Evolutionary conservation across 495 filamentous ascomycete species (phyloP).

Genomic region (Aspergillus sclerotiicarbonarius): DNA sequence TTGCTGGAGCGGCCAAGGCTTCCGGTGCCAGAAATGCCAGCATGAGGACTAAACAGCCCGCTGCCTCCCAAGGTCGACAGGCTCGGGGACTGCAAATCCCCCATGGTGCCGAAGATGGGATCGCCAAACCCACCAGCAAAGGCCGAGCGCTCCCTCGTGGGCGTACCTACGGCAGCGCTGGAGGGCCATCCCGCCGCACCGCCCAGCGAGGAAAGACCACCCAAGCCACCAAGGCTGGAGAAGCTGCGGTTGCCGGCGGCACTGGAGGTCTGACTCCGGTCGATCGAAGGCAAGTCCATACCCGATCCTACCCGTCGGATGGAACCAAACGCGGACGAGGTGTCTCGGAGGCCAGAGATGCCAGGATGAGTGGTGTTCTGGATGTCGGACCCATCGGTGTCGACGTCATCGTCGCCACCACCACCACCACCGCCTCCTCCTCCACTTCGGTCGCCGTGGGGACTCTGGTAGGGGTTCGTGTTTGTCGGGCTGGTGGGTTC

Average conservation of each 20-base stretch:
- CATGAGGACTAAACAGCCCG: constrained; percentile 51
- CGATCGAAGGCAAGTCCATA: constrained; percentile 65
- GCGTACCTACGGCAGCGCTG: constrained; percentile 62
- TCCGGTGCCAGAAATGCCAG: constrained; percentile 45
- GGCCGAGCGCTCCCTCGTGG: constrained; percentile 68
- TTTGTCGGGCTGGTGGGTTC: constrained; percentile 88
- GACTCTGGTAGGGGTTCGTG: constrained; percentile 97
- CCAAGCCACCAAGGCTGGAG: constrained; percentile 60
- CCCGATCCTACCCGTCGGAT: constrained; percentile 49
- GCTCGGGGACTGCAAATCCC: constrained; percentile 73
- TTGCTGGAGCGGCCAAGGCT: constrained; percentile 74
- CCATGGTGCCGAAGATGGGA: constrained; percentile 67
- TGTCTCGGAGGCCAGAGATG: constrained; percentile 51
- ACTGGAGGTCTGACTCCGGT: constrained; percentile 88
- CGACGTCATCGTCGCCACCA: constrained; percentile 59
- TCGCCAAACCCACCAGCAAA: constrained; percentile 68
- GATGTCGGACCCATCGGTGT: constrained; percentile 58
- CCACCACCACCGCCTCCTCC: constrained; percentile 35
- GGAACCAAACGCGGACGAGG: constrained; percentile 49
- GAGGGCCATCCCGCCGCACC: constrained; percentile 62
- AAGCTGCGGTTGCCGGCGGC: constrained; percentile 69
- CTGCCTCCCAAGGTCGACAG: constrained; percentile 59
- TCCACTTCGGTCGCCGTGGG: constrained; percentile 66
- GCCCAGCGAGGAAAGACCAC: constrained; percentile 58
- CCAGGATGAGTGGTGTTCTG: constrained; percentile 56